Conservation (phyloP, 2,329 filamentous ascomycete genomes). For the Penicillium sp. region DNA sequence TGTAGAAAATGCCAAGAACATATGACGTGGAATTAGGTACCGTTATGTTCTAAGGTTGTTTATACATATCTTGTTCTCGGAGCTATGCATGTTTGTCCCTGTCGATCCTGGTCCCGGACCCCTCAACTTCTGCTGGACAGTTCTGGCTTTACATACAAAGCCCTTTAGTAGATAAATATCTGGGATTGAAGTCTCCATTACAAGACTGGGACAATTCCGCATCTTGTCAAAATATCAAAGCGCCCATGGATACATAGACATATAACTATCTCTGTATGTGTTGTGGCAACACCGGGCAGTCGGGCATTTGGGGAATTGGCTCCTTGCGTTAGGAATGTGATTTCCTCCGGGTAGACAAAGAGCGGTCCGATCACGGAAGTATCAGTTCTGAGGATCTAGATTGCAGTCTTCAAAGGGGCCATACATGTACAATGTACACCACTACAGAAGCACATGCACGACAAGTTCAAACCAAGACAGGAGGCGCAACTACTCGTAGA, state of each 20-base stretch:
- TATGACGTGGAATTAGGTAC: neutral
- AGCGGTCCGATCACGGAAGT: neutral
- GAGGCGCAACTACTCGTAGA: neutral
- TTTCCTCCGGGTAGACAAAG: neutral
- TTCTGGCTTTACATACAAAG: neutral
- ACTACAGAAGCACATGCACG: neutral
- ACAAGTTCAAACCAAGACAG: neutral
- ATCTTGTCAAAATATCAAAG: no score
- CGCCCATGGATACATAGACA: no score
- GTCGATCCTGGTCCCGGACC: constrained; percentile 22
- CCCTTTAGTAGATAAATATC: neutral
- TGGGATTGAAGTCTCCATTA: neutral
- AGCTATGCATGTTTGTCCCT: constrained; percentile 17
- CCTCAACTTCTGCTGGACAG: neutral
- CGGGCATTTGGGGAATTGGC: neutral
- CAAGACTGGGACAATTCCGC: no score
- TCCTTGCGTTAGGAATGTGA: constrained; percentile 1
- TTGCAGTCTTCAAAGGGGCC: neutral
- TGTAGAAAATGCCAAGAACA: constrained; percentile 1
- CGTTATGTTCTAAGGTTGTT: no score
- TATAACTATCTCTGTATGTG: no score
- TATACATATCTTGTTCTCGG: constrained; percentile 6
- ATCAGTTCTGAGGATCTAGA: neutral
- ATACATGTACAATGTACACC: no score
- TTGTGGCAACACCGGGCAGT: neutral